Percentiles rank a stretch among this genome's conserved stretches.
These are phyloP conservation scores for Angomonas ambiguus DNA, from an alignment of 208 protist species.

Conservation along the genomic window DNA sequence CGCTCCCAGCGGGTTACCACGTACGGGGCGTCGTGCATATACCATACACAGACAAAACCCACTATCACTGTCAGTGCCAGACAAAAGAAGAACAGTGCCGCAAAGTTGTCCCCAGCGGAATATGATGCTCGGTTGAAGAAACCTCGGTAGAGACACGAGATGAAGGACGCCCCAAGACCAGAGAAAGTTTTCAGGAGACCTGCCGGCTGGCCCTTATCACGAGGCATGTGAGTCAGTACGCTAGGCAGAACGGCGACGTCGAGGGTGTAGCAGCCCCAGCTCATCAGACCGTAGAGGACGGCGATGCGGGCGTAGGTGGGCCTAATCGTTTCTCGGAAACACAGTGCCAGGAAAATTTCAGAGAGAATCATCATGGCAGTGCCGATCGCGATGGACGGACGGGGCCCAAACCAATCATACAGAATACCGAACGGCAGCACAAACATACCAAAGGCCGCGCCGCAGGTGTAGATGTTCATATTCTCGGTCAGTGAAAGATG, in stretches of 20 bases:
- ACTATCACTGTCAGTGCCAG: constrained; percentile 23
- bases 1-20: constrained; percentile 29
- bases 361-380: constrained; percentile 8
- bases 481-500: constrained; percentile 16
- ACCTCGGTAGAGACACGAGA: constrained; percentile 40
- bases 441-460: not conserved
- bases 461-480: constrained; percentile 14
- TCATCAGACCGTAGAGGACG: constrained; percentile 46
- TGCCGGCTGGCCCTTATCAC: constrained; percentile 36
- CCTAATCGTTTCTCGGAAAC: constrained; percentile 28
- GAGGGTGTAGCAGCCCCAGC: constrained; percentile 31
- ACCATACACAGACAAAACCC: constrained; percentile 24
- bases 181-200: constrained; percentile 48
- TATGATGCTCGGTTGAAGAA: constrained; percentile 18
- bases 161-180: constrained; percentile 40
- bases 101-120: constrained; percentile 15
- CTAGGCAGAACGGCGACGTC: constrained; percentile 31
- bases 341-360: constrained; percentile 28
- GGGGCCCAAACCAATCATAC: constrained; percentile 35
- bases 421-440: constrained; percentile 16
- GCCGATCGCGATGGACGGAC: not conserved
- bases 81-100: constrained; percentile 35
- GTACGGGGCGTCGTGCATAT: constrained; percentile 42
- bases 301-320: constrained; percentile 22
- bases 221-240: constrained; percentile 45